phyloP scores from a whole-genome alignment of 805 yeast genomes.

The Cyberlindnera meyerae region DNA sequence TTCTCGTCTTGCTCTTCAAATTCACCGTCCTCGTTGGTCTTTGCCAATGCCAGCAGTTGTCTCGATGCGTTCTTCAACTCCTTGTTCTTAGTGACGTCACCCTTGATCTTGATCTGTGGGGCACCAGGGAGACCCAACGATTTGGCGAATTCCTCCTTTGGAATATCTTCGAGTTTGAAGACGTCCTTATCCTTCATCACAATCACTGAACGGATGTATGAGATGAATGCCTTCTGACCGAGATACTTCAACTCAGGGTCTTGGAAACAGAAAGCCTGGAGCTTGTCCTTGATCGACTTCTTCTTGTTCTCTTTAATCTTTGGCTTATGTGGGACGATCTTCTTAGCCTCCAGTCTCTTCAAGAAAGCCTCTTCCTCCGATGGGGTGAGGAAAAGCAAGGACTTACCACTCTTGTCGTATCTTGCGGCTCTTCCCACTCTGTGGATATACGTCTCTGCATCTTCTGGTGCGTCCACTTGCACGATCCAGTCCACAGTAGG shows the following conservation, averaged over 20 bases:
- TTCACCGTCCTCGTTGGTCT: constrained; percentile 64
- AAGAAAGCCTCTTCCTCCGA: constrained; percentile 76
- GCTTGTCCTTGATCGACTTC: constrained; percentile 71
- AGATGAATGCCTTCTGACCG: constrained; percentile 93
- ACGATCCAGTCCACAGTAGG: constrained; percentile 92
- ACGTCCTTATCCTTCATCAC: constrained; percentile 85
- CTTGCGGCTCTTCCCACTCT: constrained; percentile 96
- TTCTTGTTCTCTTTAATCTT: constrained; percentile 69
- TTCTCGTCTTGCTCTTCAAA: constrained; percentile 29
- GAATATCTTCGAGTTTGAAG: constrained; percentile 71
- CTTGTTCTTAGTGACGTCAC: constrained; percentile 44
- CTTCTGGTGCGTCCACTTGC: constrained; percentile 92
- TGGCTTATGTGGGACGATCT: constrained; percentile 66
- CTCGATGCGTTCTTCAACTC: constrained; percentile 80
- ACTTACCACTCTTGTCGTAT: constrained; percentile 84
- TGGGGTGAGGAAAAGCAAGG: constrained; percentile 78
- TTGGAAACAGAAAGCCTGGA: constrained; percentile 86
- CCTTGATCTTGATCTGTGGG: constrained; percentile 78
- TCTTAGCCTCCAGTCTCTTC: constrained; percentile 52
- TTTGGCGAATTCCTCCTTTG: constrained; percentile 78
- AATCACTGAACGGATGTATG: constrained; percentile 80
- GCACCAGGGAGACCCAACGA: constrained; percentile 95
- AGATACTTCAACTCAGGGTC: constrained; percentile 88
- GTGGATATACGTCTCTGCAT: constrained; percentile 86
- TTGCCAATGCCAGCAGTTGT: constrained; percentile 52